A percentile compares a stretch with the other conserved stretches of the same genome.
phyloP scores from a whole-genome alignment of 2,329 filamentous ascomycete species.

The Beauveria asiatica region DNA sequence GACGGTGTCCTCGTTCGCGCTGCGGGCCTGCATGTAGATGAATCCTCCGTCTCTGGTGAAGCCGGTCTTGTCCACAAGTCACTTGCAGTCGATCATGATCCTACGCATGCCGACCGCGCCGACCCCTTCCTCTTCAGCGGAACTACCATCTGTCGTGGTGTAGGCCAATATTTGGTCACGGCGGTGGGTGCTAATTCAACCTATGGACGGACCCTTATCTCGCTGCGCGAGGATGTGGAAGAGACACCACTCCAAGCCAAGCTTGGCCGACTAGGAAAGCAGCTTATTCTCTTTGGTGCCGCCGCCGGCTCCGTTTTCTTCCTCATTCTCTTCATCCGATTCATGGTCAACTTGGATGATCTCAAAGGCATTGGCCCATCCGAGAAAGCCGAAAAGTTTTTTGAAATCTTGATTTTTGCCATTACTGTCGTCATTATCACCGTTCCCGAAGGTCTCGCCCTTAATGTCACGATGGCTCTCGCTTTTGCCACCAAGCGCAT shows the following conservation, averaged over 20 bases:
- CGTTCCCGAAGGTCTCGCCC: conserved; percentile 50
- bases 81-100: conserved; percentile 47
- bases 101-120: conserved; percentile 41
- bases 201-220: conserved; percentile 72
- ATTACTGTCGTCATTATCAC: conserved; percentile 52
- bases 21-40: conserved; percentile 55
- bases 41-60: conserved; percentile 58
- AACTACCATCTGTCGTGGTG: conserved; percentile 66
- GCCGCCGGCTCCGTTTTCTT: conserved; percentile 35
- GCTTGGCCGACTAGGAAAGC: conserved; percentile 67
- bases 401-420: conserved; percentile 49
- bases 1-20: conserved; percentile 61
- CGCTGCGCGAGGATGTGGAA: conserved; percentile 65
- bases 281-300: conserved; percentile 46
- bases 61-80: conserved; percentile 61
- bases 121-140: conserved; percentile 79
- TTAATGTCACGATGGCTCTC: conserved; percentile 53
- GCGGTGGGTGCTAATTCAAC: conserved; percentile 66
- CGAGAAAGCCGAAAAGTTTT: conserved; percentile 47
- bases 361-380: conserved; percentile 32
- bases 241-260: conserved; percentile 73
- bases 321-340: conserved; percentile 32
- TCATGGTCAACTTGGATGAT: conserved; percentile 23
- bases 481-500: conserved; percentile 56
- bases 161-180: conserved; percentile 68